These are phyloP conservation scores for Cochlearia excelsa DNA, from an alignment of 345 rosid genomes.

Conservation along the genomic window DNA sequence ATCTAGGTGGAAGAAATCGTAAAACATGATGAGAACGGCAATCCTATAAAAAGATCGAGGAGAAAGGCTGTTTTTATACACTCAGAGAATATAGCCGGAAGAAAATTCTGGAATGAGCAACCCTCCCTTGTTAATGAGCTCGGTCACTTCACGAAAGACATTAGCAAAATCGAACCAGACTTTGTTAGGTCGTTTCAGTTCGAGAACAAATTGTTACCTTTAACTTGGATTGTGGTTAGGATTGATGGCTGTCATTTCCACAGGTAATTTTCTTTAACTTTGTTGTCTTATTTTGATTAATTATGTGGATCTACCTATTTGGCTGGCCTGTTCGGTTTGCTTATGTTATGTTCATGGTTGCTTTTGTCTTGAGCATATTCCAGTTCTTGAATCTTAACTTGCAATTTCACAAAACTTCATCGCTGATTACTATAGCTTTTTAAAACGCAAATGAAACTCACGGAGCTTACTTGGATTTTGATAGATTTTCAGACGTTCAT, in stretches of 20 bases:
- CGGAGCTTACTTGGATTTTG: slow-evolving; percentile 37
- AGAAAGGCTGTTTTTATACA: slow-evolving; percentile 53
- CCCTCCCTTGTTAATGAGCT: slow-evolving; percentile 50
- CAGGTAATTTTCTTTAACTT: slow-evolving; percentile 46
- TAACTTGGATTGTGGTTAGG: slow-evolving; percentile 77
- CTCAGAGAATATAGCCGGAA: slow-evolving; percentile 57
- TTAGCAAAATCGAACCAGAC: slow-evolving; percentile 58
- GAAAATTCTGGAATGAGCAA: slow-evolving; percentile 72
- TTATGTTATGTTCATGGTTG: not conserved
- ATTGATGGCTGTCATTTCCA: slow-evolving; percentile 97
- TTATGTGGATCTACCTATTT: slow-evolving; percentile 4
- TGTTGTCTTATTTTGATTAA: not conserved
- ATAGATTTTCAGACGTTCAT: slow-evolving; percentile 77
- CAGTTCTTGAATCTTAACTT: slow-evolving; percentile 11
- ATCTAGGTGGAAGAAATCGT: slow-evolving; percentile 69
- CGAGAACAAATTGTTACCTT: slow-evolving; percentile 73
- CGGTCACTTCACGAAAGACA: slow-evolving; percentile 55
- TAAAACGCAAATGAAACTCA: slow-evolving; percentile 32
- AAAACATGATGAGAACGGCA: slow-evolving; percentile 61
- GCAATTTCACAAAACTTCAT: not conserved
- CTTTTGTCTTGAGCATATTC: slow-evolving; percentile 6
- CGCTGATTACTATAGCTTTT: not conserved
- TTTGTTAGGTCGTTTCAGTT: slow-evolving; percentile 60
- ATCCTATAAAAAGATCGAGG: slow-evolving; percentile 71
- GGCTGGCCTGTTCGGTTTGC: slow-evolving; percentile 4